Conservation (phyloP, 768 basidiomycete genomes). For the Leucogyrophana mollusca region DNA sequence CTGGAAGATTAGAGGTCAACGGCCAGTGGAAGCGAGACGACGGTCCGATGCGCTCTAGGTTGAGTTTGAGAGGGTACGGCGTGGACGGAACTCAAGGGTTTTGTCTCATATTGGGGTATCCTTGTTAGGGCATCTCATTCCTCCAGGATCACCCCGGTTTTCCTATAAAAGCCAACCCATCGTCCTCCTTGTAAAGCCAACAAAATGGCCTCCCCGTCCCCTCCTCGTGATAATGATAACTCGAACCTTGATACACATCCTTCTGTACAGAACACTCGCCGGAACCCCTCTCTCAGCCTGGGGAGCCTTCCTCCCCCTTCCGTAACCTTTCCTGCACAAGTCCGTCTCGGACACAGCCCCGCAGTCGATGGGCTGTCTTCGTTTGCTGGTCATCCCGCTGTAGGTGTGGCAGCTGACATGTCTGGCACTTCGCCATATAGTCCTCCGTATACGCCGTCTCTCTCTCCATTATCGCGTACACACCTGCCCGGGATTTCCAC, state of each 20-base stretch:
- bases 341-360: too few species aligned
- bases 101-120: not conserved
- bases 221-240: not conserved
- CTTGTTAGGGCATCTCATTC: too few species aligned
- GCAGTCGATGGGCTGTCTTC: too few species aligned
- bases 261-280: too few species aligned
- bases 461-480: not conserved
- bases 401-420: too few species aligned
- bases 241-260: too few species aligned
- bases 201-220: not conserved
- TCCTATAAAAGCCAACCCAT: not conserved
- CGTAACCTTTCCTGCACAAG: too few species aligned
- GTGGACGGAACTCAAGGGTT: not conserved
- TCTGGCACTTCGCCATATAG: too few species aligned
- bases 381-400: too few species aligned
- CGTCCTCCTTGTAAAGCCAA: not conserved
- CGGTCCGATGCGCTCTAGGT: not conserved
- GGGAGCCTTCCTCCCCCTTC: too few species aligned
- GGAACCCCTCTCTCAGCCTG: too few species aligned
- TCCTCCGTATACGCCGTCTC: too few species aligned
- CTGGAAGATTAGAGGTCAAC: not conserved
- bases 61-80: not conserved
- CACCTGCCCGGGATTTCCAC: not conserved
- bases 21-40: not conserved
- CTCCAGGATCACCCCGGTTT: not conserved